Conservation (phyloP, 176 grass and related monocot genomes). For the Oryza meridionalis region DNA sequence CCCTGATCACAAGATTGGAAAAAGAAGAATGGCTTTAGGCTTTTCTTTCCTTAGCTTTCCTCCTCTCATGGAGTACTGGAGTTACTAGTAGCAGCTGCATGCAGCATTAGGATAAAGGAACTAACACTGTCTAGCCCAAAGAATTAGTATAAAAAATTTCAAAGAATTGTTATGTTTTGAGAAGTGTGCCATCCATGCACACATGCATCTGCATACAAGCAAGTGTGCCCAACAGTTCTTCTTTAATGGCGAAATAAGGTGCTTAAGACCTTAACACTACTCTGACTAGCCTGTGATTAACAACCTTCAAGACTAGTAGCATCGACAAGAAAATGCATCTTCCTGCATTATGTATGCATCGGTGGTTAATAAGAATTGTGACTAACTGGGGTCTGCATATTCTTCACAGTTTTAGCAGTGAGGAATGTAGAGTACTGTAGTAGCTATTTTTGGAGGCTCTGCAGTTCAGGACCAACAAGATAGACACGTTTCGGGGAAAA, state of each 20-base stretch:
- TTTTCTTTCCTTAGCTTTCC: constrained; percentile 17
- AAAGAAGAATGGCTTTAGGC: constrained; percentile 21
- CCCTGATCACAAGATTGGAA: constrained; percentile 44
- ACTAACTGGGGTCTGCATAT: background rate
- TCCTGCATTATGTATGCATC: background rate
- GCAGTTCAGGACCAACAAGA: background rate
- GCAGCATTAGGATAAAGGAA: constrained; percentile 24
- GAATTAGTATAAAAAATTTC: constrained; percentile 31
- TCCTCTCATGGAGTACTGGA: constrained; percentile 13
- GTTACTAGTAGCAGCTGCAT: background rate
- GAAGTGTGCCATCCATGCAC: constrained; percentile 37
- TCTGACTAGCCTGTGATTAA: background rate
- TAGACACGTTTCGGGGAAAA: background rate
- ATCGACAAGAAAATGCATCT: background rate
- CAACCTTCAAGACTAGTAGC: background rate
- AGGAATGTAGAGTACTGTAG: too few species aligned
- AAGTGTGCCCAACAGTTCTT: background rate
- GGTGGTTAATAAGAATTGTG: constrained; percentile 4
- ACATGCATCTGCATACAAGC: constrained; percentile 9
- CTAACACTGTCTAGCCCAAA: constrained; percentile 20
- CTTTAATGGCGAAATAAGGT: background rate
- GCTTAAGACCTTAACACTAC: background rate
- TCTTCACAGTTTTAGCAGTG: background rate
- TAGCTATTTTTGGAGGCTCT: background rate
- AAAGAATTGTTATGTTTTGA: constrained; percentile 7